Base-by-base conservation (phyloP, 495 filamentous ascomycete genomes). In the Aspergillus carlsbadensis region DNA sequence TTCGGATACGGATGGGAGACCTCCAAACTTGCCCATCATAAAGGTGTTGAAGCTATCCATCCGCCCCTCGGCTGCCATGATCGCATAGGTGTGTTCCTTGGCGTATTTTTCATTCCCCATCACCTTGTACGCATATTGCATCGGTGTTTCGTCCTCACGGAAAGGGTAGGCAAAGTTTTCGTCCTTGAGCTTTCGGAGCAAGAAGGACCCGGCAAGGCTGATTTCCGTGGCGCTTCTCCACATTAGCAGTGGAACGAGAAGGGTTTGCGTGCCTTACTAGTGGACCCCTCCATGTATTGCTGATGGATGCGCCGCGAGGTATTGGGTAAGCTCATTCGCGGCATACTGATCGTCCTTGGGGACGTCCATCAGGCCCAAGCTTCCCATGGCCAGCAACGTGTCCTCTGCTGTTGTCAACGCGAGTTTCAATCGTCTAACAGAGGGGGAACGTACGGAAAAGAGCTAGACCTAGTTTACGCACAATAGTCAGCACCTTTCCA, bases 21-120 rank as follows among this genome's bases (percentile, higher is more conserved):
- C 68, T 21, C 63, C 48, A n/a, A 73, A 76, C 44, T 74, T 76
- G 29, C 71, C 71, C 6, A 63, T 62, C 73, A 76, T 76, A 55
- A 76, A 76, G 20, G 60, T 47, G 37, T 76, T 76, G 59, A 76
- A 76, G 52, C 71, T 74, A 29, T 69, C 69, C 67, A 76, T 73
- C 14, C 73, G 70, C 4, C 70, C 71, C 35, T 70, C 57, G 2
- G 47, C 56, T 22, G 65, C 67, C 68, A 76, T 74, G 24, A 76
- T 73, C 0, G 65, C 60, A 45, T 76, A 76, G 1, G 67, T 68
- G 33, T 76, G 73, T 18, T 69, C 34, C 3, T 64, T 41, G 4
- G 73, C 61, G 5, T 73, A 57, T 0, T 63, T 46, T 1, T 65
- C 37, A n/a, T 73, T 41, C 5, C 73, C 73, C 64, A 72, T 70